These are phyloP conservation scores for Rhinocladiella mackenziei DNA, from an alignment of 2,329 filamentous ascomycete genomes.

Conservation along the genomic window DNA sequence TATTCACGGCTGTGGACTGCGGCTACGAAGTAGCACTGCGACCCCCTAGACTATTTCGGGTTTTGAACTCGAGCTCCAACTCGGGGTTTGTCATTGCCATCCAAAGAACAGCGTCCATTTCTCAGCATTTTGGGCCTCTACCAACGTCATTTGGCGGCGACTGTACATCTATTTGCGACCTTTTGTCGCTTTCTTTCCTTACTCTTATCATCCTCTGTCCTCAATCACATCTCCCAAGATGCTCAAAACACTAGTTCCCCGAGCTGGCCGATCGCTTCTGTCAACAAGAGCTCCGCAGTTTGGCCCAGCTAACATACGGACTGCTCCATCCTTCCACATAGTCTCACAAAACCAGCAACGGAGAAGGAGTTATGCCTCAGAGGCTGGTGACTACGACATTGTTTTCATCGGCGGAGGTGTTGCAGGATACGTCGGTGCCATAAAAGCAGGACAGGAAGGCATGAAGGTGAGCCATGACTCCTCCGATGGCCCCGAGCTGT, in stretches of 20 bases:
- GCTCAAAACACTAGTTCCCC: slow-evolving; percentile 26
- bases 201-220: background rate
- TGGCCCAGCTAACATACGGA: slow-evolving; percentile 29
- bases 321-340: slow-evolving; percentile 28
- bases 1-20: slow-evolving; percentile 1
- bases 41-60: slow-evolving; percentile 1
- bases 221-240: slow-evolving; percentile 13
- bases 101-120: slow-evolving; percentile 8
- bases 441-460: slow-evolving; percentile 97
- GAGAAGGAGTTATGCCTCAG: slow-evolving; percentile 27
- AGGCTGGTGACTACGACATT: slow-evolving; percentile 84
- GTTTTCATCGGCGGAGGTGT: slow-evolving; percentile 98
- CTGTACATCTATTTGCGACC: slow-evolving; percentile 14
- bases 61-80: slow-evolving; percentile 1
- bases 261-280: slow-evolving; percentile 25
- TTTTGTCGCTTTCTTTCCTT: slow-evolving; percentile 19
- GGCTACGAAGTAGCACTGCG: background rate
- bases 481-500: slow-evolving; percentile 11
- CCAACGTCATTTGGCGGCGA: slow-evolving; percentile 9
- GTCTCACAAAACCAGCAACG: slow-evolving; percentile 23
- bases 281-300: slow-evolving; percentile 26
- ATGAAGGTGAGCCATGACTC: slow-evolving; percentile 68
- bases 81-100: slow-evolving; percentile 1
- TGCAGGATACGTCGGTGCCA: slow-evolving; percentile 96
- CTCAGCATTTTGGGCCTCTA: slow-evolving; percentile 16